Evolutionary conservation across 2,329 filamentous ascomycete species (phyloP), one percentile per base, ranked within the genome.

Genomic region (Colletotrichum euphorbiae): DNA sequence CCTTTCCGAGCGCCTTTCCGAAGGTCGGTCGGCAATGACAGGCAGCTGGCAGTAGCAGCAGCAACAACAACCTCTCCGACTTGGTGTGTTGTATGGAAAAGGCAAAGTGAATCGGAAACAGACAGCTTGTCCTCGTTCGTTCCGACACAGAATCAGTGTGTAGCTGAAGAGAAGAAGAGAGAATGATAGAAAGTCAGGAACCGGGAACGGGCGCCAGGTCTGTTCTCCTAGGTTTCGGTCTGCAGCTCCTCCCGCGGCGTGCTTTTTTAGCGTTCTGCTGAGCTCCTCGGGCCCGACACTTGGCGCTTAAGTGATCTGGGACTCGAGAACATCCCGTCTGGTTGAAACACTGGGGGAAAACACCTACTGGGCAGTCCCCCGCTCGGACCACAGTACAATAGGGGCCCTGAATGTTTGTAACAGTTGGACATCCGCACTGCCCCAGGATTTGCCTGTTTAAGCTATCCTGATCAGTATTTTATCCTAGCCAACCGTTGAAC

Each of bases 151-250:
- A n/a, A 42, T 12, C 7, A 24, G 19, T 56, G n/a, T 31, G 17
- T 52, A 21, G 46, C 45, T 42, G 33, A 24, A 38, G 57, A 19
- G 45, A 31, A 40, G 28, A 28, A 28, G 28, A 8, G 28, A 42
- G 51, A 64, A 31, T 58, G 40, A 50, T 52, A 55, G 55, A 65
- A 43, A 24, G n/a, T 17, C 45, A 45, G 21, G 36, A 54, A 17
- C 36, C 31, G 38, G 54, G 60, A 45, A 63, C 51, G 59, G 59
- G 46, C 42, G 33, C 46, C 62, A 42, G 66, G 66, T 69, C 61
- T 60, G 61, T 68, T 68, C 65, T 57, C 58, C 17, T 51, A 51
- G 42, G 65, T 68, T 65, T 55, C 61, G 61, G 42, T 17, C 54
- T 19, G 65, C 60, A 68, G 24, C 24, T 21, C 45, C 45, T 51